Evolutionary conservation across 164 flowering plant genomes (phyloP).

Genomic region (Pachysandra terminalis): DNA sequence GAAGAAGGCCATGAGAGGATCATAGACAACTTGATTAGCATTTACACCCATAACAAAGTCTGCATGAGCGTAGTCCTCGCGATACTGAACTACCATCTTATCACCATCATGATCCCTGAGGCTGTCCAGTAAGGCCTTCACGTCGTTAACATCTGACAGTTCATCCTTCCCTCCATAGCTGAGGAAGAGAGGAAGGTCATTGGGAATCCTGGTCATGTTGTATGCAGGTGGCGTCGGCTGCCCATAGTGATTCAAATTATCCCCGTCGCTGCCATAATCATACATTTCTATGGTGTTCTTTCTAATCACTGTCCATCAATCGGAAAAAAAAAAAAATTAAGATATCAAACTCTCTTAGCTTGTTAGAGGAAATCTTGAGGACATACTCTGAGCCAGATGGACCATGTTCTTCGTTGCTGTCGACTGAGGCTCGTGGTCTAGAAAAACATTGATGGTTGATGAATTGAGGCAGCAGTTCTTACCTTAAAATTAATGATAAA

Average conservation of each 20-base stretch:
- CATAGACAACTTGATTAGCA: constrained; percentile 65
- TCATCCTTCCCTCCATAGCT: constrained; percentile 71
- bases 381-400: constrained; percentile 82
- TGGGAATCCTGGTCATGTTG: constrained; percentile 61
- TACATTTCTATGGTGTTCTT: constrained; percentile 55
- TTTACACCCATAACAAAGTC: constrained; percentile 63
- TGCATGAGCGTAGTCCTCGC: constrained; percentile 67
- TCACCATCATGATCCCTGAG: constrained; percentile 57
- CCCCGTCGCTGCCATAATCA: constrained; percentile 44
- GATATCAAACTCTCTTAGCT: too few species aligned
- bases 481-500: constrained; percentile 38
- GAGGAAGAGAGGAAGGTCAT: constrained; percentile 62
- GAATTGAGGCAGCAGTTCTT: constrained; percentile 69
- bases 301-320: constrained; percentile 47
- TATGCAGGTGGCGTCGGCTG: constrained; percentile 68
- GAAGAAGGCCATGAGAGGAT: constrained; percentile 67
- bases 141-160: constrained; percentile 66
- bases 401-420: constrained; percentile 74
- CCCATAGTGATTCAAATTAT: constrained; percentile 61
- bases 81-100: constrained; percentile 49
- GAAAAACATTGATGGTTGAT: constrained; percentile 40
- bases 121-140: constrained; percentile 36
- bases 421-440: constrained; percentile 64
- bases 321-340: background rate
- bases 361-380: background rate